phyloP scores from a whole-genome alignment of 257 asterid genomes.

The Leonotis leonurus region DNA sequence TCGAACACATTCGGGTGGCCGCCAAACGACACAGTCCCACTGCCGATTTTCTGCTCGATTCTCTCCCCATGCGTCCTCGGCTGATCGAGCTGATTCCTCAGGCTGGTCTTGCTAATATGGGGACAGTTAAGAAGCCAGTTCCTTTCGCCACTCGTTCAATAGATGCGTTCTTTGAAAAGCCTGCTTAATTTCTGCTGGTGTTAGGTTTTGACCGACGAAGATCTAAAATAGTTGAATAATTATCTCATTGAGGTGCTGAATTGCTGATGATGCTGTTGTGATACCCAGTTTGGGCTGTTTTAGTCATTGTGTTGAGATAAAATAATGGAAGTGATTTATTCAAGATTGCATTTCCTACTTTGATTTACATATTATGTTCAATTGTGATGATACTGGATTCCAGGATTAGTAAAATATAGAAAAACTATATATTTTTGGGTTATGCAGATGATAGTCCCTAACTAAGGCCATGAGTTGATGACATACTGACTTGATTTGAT shows the following conservation, averaged over 20 bases:
- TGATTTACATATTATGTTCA: neutral
- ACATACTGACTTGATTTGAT: neutral
- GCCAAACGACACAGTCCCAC: conserved; percentile 77
- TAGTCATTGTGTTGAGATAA: neutral
- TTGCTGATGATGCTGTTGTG: neutral
- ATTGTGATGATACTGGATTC: neutral
- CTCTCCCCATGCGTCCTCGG: conserved; percentile 58
- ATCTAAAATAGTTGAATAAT: conserved; percentile 5
- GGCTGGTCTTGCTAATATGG: conserved; percentile 27
- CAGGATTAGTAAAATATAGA: neutral
- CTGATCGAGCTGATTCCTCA: conserved; percentile 24
- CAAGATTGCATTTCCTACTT: too few relatives aligned
- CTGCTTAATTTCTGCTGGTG: conserved; percentile 16
- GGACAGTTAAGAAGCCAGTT: conserved; percentile 32
- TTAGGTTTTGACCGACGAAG: neutral
- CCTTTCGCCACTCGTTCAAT: conserved; percentile 58
- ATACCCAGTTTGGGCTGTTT: neutral
- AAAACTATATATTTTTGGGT: neutral
- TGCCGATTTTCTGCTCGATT: conserved; percentile 75
- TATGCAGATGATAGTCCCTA: neutral
- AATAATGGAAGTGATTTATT: neutral
- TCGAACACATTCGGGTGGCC: conserved; percentile 55
- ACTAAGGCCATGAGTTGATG: neutral
- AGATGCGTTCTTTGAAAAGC: conserved; percentile 68
- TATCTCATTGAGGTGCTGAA: neutral